Conservation (phyloP, 768 basidiomycete genomes). For the Panaeolus papilionaceus region DNA sequence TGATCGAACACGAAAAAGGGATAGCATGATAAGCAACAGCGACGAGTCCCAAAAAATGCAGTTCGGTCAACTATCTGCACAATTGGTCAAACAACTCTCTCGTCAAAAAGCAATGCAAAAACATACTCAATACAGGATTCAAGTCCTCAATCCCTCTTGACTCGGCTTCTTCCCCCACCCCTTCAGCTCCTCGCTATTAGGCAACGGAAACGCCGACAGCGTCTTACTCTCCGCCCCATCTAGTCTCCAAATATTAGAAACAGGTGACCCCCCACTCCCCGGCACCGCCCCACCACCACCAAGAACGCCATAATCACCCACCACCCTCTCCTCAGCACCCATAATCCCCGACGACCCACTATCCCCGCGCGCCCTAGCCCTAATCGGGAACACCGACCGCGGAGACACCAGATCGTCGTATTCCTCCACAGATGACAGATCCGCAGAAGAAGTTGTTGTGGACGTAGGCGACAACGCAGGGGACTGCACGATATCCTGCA, state of each 20-base stretch:
- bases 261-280: conserved; percentile 31
- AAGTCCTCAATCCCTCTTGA: conserved; percentile 36
- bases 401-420: conserved; percentile 45
- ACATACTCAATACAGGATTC: not conserved
- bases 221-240: conserved; percentile 74
- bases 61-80: not conserved
- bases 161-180: conserved; percentile 24
- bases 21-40: not conserved
- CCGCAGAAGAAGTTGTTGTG: conserved; percentile 68
- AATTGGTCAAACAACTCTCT: not conserved
- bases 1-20: not conserved
- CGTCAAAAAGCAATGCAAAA: not conserved
- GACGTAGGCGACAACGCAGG: conserved; percentile 63
- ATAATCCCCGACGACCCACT: conserved; percentile 30
- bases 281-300: not conserved
- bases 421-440: conserved; percentile 71
- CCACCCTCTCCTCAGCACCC: conserved; percentile 12
- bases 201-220: conserved; percentile 55
- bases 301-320: conserved; percentile 13
- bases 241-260: conserved; percentile 72
- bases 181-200: conserved; percentile 26
- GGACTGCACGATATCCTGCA: conserved; percentile 76
- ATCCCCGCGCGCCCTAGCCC: conserved; percentile 29
- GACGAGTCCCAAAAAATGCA: conserved; percentile 7
- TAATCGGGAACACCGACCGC: conserved; percentile 31